These are phyloP conservation scores for Colletotrichum agaves DNA, from an alignment of 2,329 filamentous ascomycete genomes.

Conservation along the genomic window DNA sequence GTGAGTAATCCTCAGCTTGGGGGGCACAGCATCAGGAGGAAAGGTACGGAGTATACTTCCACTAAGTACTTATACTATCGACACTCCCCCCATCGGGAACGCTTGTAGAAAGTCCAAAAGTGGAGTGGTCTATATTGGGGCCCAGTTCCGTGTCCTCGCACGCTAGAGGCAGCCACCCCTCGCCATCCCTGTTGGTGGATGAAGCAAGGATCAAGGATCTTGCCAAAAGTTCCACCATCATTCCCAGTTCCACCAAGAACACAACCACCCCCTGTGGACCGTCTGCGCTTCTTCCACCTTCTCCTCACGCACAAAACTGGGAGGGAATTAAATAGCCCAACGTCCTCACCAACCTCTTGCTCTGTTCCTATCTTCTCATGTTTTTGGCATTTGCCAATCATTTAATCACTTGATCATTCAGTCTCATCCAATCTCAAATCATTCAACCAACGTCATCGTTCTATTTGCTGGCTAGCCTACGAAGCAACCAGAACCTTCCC, in stretches of 20 bases:
- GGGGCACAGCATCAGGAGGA: not conserved
- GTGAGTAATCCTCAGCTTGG: slow-evolving; percentile 25
- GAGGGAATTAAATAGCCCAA: slow-evolving; percentile 32
- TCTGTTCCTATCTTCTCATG: slow-evolving; percentile 42
- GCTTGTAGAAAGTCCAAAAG: not conserved
- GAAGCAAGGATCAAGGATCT: slow-evolving; percentile 11
- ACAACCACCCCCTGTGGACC: not conserved
- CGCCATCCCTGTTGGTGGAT: not conserved
- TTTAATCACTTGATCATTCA: slow-evolving; percentile 32
- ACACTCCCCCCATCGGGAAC: not conserved
- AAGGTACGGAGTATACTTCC: slow-evolving; percentile 10
- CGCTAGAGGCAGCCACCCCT: slow-evolving; percentile 13
- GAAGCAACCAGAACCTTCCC: slow-evolving; percentile 46
- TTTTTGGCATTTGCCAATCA: slow-evolving; percentile 54
- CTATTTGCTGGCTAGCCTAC: slow-evolving; percentile 41
- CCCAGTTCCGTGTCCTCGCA: slow-evolving; percentile 3
- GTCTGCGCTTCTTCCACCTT: not conserved
- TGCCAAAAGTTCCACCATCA: not conserved
- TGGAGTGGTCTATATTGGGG: slow-evolving; percentile 17
- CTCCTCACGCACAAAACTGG: slow-evolving; percentile 30
- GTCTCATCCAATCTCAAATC: slow-evolving; percentile 5
- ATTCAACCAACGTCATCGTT: slow-evolving; percentile 9
- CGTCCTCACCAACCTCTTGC: slow-evolving; percentile 41
- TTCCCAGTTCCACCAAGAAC: not conserved
- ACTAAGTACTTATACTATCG: not conserved